phyloP scores from a whole-genome alignment of 2,329 filamentous ascomycete genomes.

The Laburnicola sp. region DNA sequence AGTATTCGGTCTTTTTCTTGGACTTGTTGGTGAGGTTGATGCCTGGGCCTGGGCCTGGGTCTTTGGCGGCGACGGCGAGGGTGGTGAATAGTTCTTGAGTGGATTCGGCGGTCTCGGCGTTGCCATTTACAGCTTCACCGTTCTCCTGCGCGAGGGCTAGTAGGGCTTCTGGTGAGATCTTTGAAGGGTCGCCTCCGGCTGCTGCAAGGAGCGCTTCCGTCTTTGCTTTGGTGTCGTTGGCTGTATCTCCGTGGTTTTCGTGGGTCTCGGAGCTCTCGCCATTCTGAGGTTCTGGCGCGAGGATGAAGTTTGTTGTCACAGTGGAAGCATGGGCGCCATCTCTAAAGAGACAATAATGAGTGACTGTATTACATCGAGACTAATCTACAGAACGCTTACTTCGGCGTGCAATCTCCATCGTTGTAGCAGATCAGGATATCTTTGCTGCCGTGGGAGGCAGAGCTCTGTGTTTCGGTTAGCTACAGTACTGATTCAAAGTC shows the following conservation, averaged over 20 bases:
- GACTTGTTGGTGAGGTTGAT: slow-evolving; percentile 47
- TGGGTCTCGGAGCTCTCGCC: not conserved
- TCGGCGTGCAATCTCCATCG: slow-evolving; percentile 31
- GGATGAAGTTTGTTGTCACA: too few relatives aligned
- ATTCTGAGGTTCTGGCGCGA: not conserved
- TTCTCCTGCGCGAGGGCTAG: too few relatives aligned
- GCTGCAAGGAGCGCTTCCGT: too few relatives aligned
- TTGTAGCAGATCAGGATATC: slow-evolving; percentile 47
- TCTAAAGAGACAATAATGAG: not conserved
- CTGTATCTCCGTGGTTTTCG: not conserved
- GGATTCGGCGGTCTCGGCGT: too few relatives aligned
- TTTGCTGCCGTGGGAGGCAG: slow-evolving; percentile 45
- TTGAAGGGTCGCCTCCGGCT: too few relatives aligned
- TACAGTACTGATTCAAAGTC: not conserved
- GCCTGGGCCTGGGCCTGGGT: slow-evolving; percentile 29
- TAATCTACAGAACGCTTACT: slow-evolving; percentile 9
- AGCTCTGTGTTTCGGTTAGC: slow-evolving; percentile 25
- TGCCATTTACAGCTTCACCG: too few relatives aligned
- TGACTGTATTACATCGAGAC: slow-evolving; percentile 1
- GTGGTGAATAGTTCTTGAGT: too few relatives aligned
- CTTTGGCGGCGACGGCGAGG: too few relatives aligned
- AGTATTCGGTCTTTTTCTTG: slow-evolving; percentile 38
- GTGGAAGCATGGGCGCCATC: not conserved
- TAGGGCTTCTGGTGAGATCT: too few relatives aligned
- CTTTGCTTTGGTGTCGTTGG: too few relatives aligned